A percentile compares a stretch with the other conserved stretches of the same genome.
phyloP scores from a whole-genome alignment of 306 rosid species.

The Dryas drummondii region DNA sequence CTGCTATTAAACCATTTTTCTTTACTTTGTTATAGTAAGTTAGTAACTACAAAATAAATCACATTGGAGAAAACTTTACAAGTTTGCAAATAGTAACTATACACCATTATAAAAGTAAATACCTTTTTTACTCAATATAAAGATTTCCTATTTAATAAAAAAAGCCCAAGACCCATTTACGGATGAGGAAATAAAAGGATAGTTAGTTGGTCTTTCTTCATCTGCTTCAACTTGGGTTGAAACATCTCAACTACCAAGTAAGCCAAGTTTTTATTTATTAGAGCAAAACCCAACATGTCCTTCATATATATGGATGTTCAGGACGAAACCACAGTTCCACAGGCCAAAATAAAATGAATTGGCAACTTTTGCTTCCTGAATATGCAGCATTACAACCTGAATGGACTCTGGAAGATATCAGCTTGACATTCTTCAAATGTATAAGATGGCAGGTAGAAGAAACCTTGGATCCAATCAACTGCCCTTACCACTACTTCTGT shows the following conservation, averaged over 20 bases:
- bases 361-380: conserved; percentile 41
- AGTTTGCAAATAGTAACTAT: conserved; percentile 20
- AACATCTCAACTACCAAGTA: conserved; percentile 57
- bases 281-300: conserved; percentile 9
- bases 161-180: conserved; percentile 9
- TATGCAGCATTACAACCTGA: conserved; percentile 47
- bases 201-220: conserved; percentile 65
- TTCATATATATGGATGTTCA: not conserved
- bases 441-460: conserved; percentile 92
- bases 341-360: conserved; percentile 38
- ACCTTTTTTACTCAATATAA: not conserved
- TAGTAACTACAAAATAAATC: too few species aligned
- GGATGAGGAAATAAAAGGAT: conserved; percentile 19
- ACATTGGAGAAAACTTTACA: conserved; percentile 9
- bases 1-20: too few species aligned
- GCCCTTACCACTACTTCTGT: conserved; percentile 89
- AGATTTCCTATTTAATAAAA: not conserved
- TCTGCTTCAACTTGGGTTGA: conserved; percentile 46
- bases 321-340: conserved; percentile 14
- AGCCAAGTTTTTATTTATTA: conserved; percentile 26
- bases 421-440: conserved; percentile 72
- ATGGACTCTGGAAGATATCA: conserved; percentile 43
- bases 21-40: too few species aligned
- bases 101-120: conserved; percentile 11
- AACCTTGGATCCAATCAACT: conserved; percentile 60